These are phyloP conservation scores for Boletus sensibilis DNA, from an alignment of 768 basidiomycete species.

Conservation along the genomic window DNA sequence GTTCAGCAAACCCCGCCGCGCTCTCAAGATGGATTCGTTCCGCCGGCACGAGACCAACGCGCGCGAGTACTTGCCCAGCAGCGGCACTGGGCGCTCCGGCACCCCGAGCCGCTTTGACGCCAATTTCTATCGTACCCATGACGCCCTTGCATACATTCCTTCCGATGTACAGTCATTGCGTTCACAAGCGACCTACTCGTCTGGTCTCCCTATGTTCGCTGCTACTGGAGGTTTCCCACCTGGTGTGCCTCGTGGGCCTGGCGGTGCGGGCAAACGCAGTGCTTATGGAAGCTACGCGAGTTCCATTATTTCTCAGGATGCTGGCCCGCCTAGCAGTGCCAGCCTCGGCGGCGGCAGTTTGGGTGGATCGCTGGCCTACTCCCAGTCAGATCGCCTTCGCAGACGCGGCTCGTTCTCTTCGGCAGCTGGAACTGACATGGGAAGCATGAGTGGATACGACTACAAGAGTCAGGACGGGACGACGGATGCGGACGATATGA, in stretches of 20 bases:
- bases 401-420: conserved; percentile 76
- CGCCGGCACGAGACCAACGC: conserved; percentile 91
- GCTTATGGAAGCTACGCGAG: conserved; percentile 80
- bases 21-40: conserved; percentile 92
- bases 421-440: conserved; percentile 72
- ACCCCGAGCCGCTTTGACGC: conserved; percentile 95
- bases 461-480: conserved; percentile 91
- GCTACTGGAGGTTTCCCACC: conserved; percentile 68
- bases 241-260: conserved; percentile 56
- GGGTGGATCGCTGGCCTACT: conserved; percentile 68
- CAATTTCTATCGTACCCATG: conserved; percentile 93
- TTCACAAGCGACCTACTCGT: conserved; percentile 95
- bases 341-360: conserved; percentile 57
- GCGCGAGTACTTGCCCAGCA: conserved; percentile 61
- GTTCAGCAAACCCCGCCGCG: conserved; percentile 94
- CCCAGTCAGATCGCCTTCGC: conserved; percentile 86
- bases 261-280: conserved; percentile 69
- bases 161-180: conserved; percentile 94
- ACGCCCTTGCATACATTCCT: conserved; percentile 90
- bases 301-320: conserved; percentile 92
- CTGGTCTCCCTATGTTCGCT: conserved; percentile 84
- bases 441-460: conserved; percentile 71
- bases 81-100: conserved; percentile 61
- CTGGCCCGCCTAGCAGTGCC: conserved; percentile 54
- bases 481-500: conserved; percentile 80